Evolutionary conservation across 768 basidiomycete species (phyloP).

Genomic region (Hericium rajendrae): DNA sequence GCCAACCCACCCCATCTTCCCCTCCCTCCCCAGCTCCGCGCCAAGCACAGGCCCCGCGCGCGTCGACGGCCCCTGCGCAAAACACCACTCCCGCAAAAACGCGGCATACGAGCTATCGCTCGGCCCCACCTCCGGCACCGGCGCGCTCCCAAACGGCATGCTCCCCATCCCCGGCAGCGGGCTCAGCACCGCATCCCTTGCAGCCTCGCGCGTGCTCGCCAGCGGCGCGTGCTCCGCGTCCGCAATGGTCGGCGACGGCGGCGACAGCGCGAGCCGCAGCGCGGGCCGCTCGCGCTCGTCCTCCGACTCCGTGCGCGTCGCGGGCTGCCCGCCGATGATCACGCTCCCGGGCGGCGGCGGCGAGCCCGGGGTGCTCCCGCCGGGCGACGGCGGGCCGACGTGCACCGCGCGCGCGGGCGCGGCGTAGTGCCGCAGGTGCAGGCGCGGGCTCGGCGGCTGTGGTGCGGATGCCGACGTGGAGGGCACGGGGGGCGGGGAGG

Average conservation of each 20-base stretch:
- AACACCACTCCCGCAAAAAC: slow-evolving; percentile 16
- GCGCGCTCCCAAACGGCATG: background rate
- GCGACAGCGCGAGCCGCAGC: background rate
- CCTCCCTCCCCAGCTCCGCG: no score
- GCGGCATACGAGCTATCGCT: slow-evolving; percentile 10
- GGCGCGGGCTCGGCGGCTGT: slow-evolving; percentile 6
- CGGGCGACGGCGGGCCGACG: background rate
- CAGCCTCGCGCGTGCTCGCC: background rate
- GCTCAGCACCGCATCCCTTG: background rate
- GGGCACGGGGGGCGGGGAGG: background rate
- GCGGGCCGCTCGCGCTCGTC: slow-evolving; percentile 5
- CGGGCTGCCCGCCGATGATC: slow-evolving; percentile 3
- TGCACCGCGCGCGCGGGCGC: slow-evolving; percentile 4
- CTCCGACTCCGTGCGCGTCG: slow-evolving; percentile 1
- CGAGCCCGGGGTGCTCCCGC: background rate
- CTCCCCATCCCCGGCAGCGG: slow-evolving; percentile 2
- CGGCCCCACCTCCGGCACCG: background rate
- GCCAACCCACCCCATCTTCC: no score
- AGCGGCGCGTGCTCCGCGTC: background rate
- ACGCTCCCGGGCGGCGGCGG: background rate
- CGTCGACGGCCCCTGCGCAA: slow-evolving; percentile 10
- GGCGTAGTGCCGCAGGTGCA: slow-evolving; percentile 14
- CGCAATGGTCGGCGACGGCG: slow-evolving; percentile 1
- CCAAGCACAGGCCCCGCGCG: no score
- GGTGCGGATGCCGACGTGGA: background rate